These are phyloP conservation scores for Pilasporangium apinafurcum DNA, from an alignment of 352 stramenopile species.

Conservation along the genomic window DNA sequence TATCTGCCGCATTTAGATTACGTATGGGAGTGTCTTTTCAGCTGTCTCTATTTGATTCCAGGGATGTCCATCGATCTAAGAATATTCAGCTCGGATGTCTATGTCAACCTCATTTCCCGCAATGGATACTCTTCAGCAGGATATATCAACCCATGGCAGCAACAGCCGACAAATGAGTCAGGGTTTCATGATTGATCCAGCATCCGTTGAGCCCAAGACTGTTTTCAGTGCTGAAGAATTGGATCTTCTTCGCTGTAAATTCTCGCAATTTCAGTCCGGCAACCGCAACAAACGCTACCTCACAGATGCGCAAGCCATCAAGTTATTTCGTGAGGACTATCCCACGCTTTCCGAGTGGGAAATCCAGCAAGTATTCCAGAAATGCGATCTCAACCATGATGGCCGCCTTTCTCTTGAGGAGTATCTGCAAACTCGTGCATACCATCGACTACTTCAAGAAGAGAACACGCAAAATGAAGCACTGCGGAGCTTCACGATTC, in stretches of 20 bases:
- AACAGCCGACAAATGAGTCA: no score
- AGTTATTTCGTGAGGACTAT: slow-evolving; percentile 61
- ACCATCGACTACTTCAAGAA: slow-evolving; percentile 46
- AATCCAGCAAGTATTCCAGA: slow-evolving; percentile 44
- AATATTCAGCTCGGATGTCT: no score
- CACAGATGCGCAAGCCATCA: slow-evolving; percentile 29
- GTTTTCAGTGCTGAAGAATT: slow-evolving; percentile 50
- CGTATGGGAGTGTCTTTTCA: not conserved
- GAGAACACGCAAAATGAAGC: slow-evolving; percentile 46
- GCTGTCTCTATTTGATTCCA: not conserved
- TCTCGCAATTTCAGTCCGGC: slow-evolving; percentile 28
- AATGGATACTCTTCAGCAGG: no score
- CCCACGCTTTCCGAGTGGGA: slow-evolving; percentile 56
- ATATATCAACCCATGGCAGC: no score
- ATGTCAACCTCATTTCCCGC: no score
- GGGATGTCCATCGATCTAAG: no score
- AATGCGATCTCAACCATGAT: slow-evolving; percentile 56
- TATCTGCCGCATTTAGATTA: not conserved
- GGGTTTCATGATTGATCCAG: slow-evolving; percentile 9
- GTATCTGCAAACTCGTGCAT: slow-evolving; percentile 52
- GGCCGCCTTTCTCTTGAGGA: slow-evolving; percentile 46
- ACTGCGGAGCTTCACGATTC: slow-evolving; percentile 52
- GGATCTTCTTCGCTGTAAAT: slow-evolving; percentile 38
- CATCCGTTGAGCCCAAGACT: slow-evolving; percentile 17
- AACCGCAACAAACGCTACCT: slow-evolving; percentile 28